Base-by-base conservation (phyloP, 371 early-diverging fungal genomes). In the Mycotypha africana region DNA sequence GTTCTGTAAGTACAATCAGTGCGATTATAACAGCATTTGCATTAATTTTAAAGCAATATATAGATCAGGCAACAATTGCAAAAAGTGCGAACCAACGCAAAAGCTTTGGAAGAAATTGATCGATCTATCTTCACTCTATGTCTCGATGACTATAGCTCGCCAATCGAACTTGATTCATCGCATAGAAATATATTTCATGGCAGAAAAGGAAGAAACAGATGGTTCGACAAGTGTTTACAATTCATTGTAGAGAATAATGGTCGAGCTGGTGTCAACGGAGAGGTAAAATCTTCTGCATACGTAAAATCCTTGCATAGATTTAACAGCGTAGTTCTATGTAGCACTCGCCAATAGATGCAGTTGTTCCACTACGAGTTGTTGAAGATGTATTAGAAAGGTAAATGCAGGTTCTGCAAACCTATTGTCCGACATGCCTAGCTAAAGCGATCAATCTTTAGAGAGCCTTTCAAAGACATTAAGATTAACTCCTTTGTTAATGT, bases 181-280 rank as follows among this genome's bases (percentile, higher is more conserved):
- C 86, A 85, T 48, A 84, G 70, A 22, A 87, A 90, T 53, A 61
- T 88, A 32, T 89, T 89, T 74, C 91, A 92, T 63, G 83, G 81
- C 15, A 51, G 63, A 32, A 73, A 86, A 34, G 95, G 80, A 1
- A 63, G 58, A 23, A 97, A 97, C 70, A 79, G 97, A 21, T 97
- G 95, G 95, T 95, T 92, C 67, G 97, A 97, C 74, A 97, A 96
- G 73, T 69, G 90, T 14, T 64, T 97, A 40, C 88, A 88, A 58
- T 63, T 96, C 39, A 84, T 94, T 51, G 85, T 95, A 19, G 74
- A 88, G 38, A 82, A 67, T 54, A 88, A 82, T 48, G 97, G 95
- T 19, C 83, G 89, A 35, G 86, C 88, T 25, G 97, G 97, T 49
- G 75, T 92, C 50, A 97, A 94, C 65, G 94, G 96, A 33, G 97